Evolutionary conservation across 345 rosid genomes (phyloP).

Genomic region (Populus pruinosa): DNA sequence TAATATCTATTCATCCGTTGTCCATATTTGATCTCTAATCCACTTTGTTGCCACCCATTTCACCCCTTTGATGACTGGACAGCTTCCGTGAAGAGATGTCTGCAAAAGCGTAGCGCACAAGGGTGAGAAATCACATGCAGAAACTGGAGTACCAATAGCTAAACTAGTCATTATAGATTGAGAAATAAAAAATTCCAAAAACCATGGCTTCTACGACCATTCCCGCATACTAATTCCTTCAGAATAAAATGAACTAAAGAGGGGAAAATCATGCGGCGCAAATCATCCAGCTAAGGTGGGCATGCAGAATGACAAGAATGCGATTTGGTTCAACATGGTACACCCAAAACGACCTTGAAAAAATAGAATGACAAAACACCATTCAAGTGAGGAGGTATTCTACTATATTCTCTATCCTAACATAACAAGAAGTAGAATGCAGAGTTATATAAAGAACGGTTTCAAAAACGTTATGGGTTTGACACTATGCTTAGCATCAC

Average conservation of each 20-base stretch:
- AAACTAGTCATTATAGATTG: background rate
- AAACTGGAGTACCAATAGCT: background rate
- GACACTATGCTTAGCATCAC: background rate
- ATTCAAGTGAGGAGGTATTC: background rate
- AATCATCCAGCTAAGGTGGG: background rate
- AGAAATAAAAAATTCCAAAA: background rate
- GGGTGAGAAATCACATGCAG: background rate
- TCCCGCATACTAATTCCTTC: background rate
- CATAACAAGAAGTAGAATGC: too few species aligned
- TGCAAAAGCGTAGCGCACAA: background rate
- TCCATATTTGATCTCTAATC: constrained; percentile 24
- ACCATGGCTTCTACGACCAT: background rate
- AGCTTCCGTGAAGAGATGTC: constrained; percentile 36
- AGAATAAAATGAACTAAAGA: background rate
- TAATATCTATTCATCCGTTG: background rate
- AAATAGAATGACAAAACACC: background rate
- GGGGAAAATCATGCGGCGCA: background rate
- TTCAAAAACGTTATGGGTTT: background rate
- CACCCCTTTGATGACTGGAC: constrained; percentile 27
- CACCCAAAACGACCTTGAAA: background rate
- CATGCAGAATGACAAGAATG: background rate
- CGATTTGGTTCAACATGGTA: background rate
- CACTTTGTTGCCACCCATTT: constrained; percentile 40
- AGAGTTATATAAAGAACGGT: background rate
- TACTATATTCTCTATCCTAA: background rate